A percentile compares a stretch with the other conserved stretches of the same genome.
phyloP scores from a whole-genome alignment of 768 basidiomycete species.

The Trichaptum fuscoviolaceum region DNA sequence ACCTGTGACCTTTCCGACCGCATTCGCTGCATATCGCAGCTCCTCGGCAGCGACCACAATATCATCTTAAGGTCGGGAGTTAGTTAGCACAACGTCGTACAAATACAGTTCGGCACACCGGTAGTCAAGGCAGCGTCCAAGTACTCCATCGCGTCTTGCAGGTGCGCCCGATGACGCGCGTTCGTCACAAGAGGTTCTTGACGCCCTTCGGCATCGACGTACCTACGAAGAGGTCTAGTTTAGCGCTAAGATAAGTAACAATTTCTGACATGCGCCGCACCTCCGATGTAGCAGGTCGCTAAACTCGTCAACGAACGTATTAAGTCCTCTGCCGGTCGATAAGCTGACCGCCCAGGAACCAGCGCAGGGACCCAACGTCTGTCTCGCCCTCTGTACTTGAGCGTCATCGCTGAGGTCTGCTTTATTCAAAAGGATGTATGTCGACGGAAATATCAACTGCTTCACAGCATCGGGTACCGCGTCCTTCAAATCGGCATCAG shows the following conservation, averaged over 20 bases:
- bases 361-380: not conserved
- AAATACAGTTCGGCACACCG: conserved; percentile 25
- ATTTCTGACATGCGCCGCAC: not conserved
- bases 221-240: not conserved
- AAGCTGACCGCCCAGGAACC: conserved; percentile 61
- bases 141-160: conserved; percentile 58
- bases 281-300: conserved; percentile 12
- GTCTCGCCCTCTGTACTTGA: not conserved
- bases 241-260: not conserved
- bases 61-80: conserved; percentile 48
- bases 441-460: conserved; percentile 46
- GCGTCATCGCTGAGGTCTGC: conserved; percentile 41
- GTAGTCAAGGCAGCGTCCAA: conserved; percentile 55
- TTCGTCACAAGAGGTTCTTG: conserved; percentile 69
- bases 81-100: conserved; percentile 6
- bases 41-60: conserved; percentile 84
- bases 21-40: conserved; percentile 76
- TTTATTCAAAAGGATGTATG: conserved; percentile 79
- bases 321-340: conserved; percentile 48
- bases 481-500: conserved; percentile 29
- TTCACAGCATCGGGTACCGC: conserved; percentile 42
- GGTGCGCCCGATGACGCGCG: conserved; percentile 71
- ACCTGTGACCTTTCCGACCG: conserved; percentile 83
- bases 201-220: conserved; percentile 16
- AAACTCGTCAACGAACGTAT: conserved; percentile 55